These are phyloP conservation scores for Dryas octopetala DNA, from an alignment of 306 rosid genomes.

Conservation along the genomic window DNA sequence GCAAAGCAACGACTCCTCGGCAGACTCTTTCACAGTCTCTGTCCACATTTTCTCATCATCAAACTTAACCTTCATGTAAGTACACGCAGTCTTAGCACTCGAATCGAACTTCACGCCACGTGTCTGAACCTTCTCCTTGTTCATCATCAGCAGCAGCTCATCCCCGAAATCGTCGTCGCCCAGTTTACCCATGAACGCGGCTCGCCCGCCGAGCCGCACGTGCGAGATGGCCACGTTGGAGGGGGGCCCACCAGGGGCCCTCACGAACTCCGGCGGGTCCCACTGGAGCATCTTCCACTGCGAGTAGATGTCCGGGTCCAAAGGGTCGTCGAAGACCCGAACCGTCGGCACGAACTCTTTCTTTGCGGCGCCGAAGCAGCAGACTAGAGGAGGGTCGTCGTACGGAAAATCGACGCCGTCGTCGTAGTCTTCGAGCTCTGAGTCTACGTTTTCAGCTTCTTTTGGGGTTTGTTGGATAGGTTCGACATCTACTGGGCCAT, in stretches of 20 bases:
- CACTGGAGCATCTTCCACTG: constrained; percentile 98
- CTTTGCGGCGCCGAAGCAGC: constrained; percentile 87
- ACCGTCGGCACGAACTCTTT: constrained; percentile 81
- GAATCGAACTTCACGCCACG: constrained; percentile 65
- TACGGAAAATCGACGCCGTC: constrained; percentile 68
- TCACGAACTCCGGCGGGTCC: constrained; percentile 90
- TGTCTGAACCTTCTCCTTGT: constrained; percentile 77
- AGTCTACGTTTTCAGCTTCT: constrained; percentile 11
- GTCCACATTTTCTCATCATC: constrained; percentile 61
- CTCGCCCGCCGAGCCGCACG: constrained; percentile 87
- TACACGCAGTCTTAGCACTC: constrained; percentile 45
- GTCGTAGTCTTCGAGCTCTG: constrained; percentile 49
- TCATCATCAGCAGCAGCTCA: constrained; percentile 73
- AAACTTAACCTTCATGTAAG: constrained; percentile 62
- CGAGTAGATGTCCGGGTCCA: constrained; percentile 81
- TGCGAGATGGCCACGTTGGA: constrained; percentile 89
- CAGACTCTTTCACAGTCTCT: constrained; percentile 56
- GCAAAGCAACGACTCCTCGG: constrained; percentile 60
- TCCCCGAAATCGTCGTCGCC: constrained; percentile 69
- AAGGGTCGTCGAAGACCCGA: constrained; percentile 66
- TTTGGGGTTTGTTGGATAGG: background rate
- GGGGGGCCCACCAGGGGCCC: constrained; percentile 75
- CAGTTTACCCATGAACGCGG: constrained; percentile 85
- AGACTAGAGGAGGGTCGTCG: constrained; percentile 66
- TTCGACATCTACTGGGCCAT: constrained; percentile 31